These are phyloP conservation scores for Chara braunii DNA, from an alignment of 139 green algal genomes.

Conservation along the genomic window DNA sequence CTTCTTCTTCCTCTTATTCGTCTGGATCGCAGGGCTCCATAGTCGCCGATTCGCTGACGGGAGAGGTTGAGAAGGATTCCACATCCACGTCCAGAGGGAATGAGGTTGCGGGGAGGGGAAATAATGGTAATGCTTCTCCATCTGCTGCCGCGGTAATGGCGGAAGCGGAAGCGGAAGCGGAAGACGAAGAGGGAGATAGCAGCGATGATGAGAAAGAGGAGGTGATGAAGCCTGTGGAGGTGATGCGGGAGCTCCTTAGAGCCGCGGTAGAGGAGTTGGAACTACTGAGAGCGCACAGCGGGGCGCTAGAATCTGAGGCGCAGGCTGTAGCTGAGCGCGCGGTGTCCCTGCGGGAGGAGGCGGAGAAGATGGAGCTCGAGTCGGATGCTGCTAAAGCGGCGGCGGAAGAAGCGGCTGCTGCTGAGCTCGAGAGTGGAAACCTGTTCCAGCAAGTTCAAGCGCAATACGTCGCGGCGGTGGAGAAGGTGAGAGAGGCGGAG, in stretches of 20 bases:
- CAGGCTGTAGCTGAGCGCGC: constrained; percentile 24
- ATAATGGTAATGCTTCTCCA: too few species aligned
- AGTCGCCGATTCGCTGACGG: too few species aligned
- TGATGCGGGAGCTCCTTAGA: constrained; percentile 3
- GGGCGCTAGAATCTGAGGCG: constrained; percentile 15
- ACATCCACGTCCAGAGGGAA: too few species aligned
- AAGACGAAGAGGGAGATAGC: too few species aligned
- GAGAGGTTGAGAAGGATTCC: too few species aligned
- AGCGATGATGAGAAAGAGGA: too few species aligned
- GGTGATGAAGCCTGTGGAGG: too few species aligned
- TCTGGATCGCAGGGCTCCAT: too few species aligned
- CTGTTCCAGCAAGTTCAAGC: not conserved
- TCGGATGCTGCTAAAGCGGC: not conserved
- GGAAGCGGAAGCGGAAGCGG: too few species aligned
- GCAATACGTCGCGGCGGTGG: not conserved
- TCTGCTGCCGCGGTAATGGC: too few species aligned
- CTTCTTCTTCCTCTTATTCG: too few species aligned
- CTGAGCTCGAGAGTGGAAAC: not conserved
- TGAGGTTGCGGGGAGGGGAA: too few species aligned
- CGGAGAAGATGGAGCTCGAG: not conserved
- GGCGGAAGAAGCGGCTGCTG: not conserved
- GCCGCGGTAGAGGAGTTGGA: constrained; percentile 21
- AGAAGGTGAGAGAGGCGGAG: constrained; percentile 3
- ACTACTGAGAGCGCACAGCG: not conserved
- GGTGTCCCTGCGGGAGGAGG: constrained; percentile 18